phyloP scores from a whole-genome alignment of 2,329 filamentous ascomycete genomes.

The Fusarium odoratissimum region DNA sequence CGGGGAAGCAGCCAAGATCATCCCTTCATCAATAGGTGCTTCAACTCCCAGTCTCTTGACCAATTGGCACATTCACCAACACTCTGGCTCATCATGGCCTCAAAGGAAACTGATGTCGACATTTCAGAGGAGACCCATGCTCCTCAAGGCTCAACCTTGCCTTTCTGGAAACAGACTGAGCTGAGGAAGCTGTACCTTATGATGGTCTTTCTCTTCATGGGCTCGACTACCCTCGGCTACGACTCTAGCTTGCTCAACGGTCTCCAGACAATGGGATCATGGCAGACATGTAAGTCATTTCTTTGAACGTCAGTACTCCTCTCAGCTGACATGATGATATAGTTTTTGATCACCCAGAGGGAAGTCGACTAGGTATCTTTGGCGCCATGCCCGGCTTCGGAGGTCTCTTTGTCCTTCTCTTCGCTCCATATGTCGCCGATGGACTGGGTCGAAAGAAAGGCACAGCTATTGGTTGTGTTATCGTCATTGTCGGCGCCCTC shows the following conservation, averaged over 20 bases:
- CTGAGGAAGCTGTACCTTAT: conserved; percentile 40
- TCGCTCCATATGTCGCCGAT: conserved; percentile 42
- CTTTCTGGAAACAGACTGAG: conserved; percentile 42
- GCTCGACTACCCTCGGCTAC: conserved; percentile 40
- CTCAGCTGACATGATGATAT: background rate
- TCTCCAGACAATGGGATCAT: conserved; percentile 38
- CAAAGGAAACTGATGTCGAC: conserved; percentile 23
- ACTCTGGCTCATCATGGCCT: conserved; percentile 5
- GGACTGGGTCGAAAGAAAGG: conserved; percentile 40
- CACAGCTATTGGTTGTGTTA: conserved; percentile 34
- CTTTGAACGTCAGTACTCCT: accelerated
- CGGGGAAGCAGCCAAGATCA: background rate
- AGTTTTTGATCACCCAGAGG: conserved; percentile 40
- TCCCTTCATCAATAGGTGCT: background rate
- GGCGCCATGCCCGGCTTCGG: conserved; percentile 42
- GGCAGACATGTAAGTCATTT: conserved; percentile 26
- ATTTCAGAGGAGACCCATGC: background rate
- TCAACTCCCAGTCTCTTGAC: background rate
- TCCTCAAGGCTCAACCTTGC: conserved; percentile 27
- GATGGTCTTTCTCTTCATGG: conserved; percentile 42
- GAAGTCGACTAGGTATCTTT: conserved; percentile 43
- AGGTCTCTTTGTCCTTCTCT: conserved; percentile 41
- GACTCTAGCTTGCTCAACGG: conserved; percentile 39
- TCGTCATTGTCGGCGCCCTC: conserved; percentile 35
- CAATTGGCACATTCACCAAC: background rate